Conservation (phyloP, 768 basidiomycete species). For the Krasilnikovozyma curviuscula region DNA sequence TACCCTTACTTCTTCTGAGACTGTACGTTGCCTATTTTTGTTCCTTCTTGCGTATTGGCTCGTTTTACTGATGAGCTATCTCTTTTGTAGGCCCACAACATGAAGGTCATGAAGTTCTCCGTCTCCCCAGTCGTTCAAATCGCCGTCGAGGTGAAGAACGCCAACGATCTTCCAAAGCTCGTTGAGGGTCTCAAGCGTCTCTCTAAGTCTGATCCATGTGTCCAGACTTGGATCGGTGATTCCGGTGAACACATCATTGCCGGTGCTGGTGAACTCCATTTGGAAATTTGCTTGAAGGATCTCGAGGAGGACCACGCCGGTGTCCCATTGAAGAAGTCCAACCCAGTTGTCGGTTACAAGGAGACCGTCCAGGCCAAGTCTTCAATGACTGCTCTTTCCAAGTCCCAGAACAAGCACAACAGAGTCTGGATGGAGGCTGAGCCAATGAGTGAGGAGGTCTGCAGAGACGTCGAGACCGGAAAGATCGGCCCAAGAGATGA, state of each 20-base stretch:
- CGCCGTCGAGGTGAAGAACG: conserved; percentile 99
- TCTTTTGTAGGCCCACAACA: conserved; percentile 60
- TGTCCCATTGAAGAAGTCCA: conserved; percentile 94
- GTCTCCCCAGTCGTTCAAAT: conserved; percentile 98
- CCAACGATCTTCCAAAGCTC: conserved; percentile 94
- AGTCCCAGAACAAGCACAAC: conserved; percentile 99
- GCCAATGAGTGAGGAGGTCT: conserved; percentile 85
- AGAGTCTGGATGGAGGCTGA: conserved; percentile 83
- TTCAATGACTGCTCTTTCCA: conserved; percentile 84
- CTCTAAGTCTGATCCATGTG: conserved; percentile 98
- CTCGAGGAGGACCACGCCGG: conserved; percentile 98
- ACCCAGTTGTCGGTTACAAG: conserved; percentile 83
- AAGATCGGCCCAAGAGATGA: conserved; percentile 79
- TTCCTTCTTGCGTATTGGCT: not conserved
- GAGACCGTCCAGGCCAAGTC: conserved; percentile 96
- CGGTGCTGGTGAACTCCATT: conserved; percentile 94
- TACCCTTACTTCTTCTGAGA: conserved; percentile 92
- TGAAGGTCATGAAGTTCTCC: conserved; percentile 99
- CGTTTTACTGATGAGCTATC: not conserved
- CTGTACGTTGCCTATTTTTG: no score
- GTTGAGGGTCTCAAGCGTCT: conserved; percentile 99
- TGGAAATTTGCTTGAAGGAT: conserved; percentile 99
- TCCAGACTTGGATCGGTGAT: conserved; percentile 80
- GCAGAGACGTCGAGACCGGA: conserved; percentile 76
- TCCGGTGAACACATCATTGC: conserved; percentile 97